Evolutionary conservation across 495 filamentous ascomycete genomes (phyloP).

Genomic region (Pyronema domesticum): DNA sequence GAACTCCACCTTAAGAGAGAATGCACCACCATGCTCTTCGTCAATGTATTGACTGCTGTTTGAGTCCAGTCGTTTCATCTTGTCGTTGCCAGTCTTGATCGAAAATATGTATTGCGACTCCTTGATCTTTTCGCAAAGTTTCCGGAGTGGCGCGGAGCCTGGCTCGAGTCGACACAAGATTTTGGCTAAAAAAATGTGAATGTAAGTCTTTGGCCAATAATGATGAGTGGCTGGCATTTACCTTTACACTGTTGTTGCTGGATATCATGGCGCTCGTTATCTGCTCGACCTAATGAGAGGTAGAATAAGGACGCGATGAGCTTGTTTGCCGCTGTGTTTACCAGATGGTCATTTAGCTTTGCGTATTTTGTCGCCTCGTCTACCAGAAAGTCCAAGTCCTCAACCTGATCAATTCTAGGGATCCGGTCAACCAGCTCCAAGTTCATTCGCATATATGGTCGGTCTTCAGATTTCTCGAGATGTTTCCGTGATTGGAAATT

Average conservation of each 20-base stretch:
- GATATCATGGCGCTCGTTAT: neutral
- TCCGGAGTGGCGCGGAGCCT: neutral
- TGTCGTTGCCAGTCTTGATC: neutral
- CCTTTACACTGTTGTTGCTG: neutral
- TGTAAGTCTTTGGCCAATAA: neutral
- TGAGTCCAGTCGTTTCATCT: neutral
- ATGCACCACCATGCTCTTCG: neutral
- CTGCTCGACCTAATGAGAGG: neutral
- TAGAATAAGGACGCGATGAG: constrained; percentile 6
- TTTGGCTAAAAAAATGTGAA: neutral
- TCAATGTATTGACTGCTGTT: neutral
- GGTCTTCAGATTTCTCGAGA: neutral
- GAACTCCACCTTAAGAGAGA: neutral
- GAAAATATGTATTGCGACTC: neutral
- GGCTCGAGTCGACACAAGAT: constrained; percentile 1
- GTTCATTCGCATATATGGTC: constrained; percentile 4
- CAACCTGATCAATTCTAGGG: constrained; percentile 14
- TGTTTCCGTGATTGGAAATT: neutral
- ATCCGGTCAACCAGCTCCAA: constrained; percentile 11
- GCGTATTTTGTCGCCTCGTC: neutral
- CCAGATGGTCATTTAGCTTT: neutral
- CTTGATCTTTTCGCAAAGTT: neutral
- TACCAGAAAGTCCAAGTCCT: constrained; percentile 7
- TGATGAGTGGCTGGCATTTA: neutral
- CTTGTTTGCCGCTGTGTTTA: neutral